These are phyloP conservation scores for Miscanthus sacchariflorus DNA, from an alignment of 202 grass and related monocot species.

Conservation along the genomic window DNA sequence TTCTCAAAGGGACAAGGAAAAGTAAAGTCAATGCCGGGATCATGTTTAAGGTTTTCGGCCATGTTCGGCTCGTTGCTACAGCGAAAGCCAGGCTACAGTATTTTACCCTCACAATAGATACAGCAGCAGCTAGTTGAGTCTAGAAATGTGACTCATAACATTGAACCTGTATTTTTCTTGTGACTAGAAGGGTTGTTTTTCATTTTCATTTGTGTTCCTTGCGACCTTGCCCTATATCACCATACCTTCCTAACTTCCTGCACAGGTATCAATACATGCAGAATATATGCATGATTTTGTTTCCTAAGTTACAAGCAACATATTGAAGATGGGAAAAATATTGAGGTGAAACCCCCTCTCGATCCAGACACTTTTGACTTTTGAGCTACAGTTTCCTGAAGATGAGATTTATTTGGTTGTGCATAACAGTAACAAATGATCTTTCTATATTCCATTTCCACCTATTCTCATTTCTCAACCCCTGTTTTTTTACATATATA, in stretches of 20 bases:
- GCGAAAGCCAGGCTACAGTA: no score
- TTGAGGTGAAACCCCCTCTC: no score
- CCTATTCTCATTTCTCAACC: background rate
- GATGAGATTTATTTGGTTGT: background rate
- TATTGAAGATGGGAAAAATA: background rate
- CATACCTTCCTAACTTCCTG: background rate
- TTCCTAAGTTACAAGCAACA: background rate
- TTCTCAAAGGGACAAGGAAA: background rate
- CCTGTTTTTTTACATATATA: background rate
- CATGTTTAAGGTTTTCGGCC: slow-evolving; percentile 6
- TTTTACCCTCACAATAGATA: no score
- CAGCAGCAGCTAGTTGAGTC: background rate
- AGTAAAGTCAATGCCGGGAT: background rate
- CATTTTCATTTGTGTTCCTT: background rate
- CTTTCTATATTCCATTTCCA: background rate
- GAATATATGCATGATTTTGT: background rate
- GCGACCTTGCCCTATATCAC: background rate
- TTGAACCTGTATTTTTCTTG: background rate
- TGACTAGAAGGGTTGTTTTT: background rate
- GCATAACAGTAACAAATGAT: background rate
- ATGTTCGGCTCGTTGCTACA: background rate
- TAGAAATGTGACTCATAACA: background rate
- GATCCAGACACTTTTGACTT: no score
- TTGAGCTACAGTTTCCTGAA: background rate
- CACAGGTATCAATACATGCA: slow-evolving; percentile 3